Evolutionary conservation across 176 grass and related monocot species (phyloP).

Genomic region (Rhynchospora pubera): DNA sequence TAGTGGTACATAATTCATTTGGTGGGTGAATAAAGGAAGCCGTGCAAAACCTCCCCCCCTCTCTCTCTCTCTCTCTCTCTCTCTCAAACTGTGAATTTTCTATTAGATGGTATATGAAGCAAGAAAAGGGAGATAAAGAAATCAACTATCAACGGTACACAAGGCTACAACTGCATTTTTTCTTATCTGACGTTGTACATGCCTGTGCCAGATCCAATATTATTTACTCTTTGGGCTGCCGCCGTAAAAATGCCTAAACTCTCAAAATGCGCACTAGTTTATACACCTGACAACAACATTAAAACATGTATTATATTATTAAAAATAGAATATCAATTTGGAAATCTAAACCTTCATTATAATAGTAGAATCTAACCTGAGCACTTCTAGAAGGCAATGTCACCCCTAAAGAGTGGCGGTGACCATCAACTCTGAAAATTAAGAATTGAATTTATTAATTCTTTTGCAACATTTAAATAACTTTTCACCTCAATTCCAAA

Average conservation of each 20-base stretch:
- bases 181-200: not conserved
- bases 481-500: not conserved
- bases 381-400: slow-evolving; percentile 83
- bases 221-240: not conserved
- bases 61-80: not conserved
- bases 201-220: not conserved
- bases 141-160: not conserved
- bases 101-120: not conserved
- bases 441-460: not conserved
- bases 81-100: not conserved
- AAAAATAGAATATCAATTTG: slow-evolving; percentile 14
- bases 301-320: slow-evolving; percentile 16
- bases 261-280: slow-evolving; percentile 79
- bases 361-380: slow-evolving; percentile 45
- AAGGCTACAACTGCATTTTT: not conserved
- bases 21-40: not conserved
- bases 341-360: slow-evolving; percentile 13
- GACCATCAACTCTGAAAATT: slow-evolving; percentile 61
- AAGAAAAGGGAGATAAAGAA: not conserved
- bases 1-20: no score
- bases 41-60: not conserved
- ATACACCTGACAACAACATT: slow-evolving; percentile 53
- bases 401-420: slow-evolving; percentile 61
- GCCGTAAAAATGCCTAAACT: slow-evolving; percentile 24
- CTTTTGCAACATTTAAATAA: not conserved